Base-by-base conservation (phyloP, 2,329 filamentous ascomycete species). In the Pestalotiopsis sp. region DNA sequence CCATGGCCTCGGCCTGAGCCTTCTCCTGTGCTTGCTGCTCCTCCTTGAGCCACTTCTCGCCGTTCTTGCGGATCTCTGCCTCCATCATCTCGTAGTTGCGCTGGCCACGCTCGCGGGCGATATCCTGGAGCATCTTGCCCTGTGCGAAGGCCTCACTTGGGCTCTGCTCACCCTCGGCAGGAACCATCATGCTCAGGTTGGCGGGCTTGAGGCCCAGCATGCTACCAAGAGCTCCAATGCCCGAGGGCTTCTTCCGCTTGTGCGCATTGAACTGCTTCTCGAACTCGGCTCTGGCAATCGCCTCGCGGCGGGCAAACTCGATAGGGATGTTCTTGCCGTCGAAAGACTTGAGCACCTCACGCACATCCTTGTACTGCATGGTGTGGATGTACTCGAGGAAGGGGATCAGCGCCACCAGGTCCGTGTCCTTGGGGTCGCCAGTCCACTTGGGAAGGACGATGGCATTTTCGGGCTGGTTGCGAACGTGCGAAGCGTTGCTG, bases 321-420 rank as follows among this genome's bases (percentile, higher is more conserved):
- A 88, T 87, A 4, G 96, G 94, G 68, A 99, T 97, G 75, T 95
- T 87, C 78, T 91, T 93, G 79, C 94, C 95, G 68, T 97, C 90
- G 76, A 97, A 97, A 0, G 93, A 95, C 82, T 93, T 93, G 78
- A 98, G 82, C 4, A 96, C 91, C 75, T 92, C 90, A 73, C 96
- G 93, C 14, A 97, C 93, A 76, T 99, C 96, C 66, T 90, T 86
- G 75, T 94, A 93, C 72, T 94, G 92, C 93, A 98, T 97, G 23
- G 94, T 96, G 73, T 94, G 93, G 72, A 99, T 90, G 81, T 98
- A 98, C 83, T 99, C 96, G 71, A 99, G 90, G 89, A 99, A 98
- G 13, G 96, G 96, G 69, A 99, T 97, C 63, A 98, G 85, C 4
- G 91, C 89, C 25, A 99, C 92, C 12, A 99, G 91, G 61, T 94